Evolutionary conservation across 768 basidiomycete species (phyloP), one percentile per base, ranked within the genome.

Genomic region (Saitozyma podzolica): DNA sequence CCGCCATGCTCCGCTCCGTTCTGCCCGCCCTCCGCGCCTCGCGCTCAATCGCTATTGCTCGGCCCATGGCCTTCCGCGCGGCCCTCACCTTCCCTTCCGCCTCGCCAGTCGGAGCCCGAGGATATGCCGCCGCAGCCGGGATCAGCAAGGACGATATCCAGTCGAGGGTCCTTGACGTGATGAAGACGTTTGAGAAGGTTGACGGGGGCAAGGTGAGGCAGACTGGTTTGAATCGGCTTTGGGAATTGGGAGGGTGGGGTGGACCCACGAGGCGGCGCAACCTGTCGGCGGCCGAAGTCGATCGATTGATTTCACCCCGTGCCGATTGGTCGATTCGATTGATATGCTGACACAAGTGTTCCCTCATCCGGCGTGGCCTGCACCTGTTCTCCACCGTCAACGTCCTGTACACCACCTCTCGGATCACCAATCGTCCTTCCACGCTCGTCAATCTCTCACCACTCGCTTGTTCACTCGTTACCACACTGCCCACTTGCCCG

Each of bases 121-220:
- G 51, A 62, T 92, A 87, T 81, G 87, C 90, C 4, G 85, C 88
- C 41, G 85, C 84, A 20, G 84, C 85, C 37, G 85, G 84, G 43
- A 84, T 93, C 63, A 84, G 86, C 56, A 84, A 84, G 77, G 85
- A 87, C 50, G 82, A 83, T 69, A 89, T 96, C 73, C 83, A 88
- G 76, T 78, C 83, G 70, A 86, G 92, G 69, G 85, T 96, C 55
- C 76, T 91, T 62, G 89, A 92, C 63, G 88, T 92, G 52, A 81
- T 96, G 78, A 89, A 89, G 82, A 86, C 86, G 19, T 94, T 92
- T 79, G 92, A 94, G 80, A 92, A 92, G 82, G 89, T 94, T 56
- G 85, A 91, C 80, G 82, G 82, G 16, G 80, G 83, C 50, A 92
- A 92, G 84, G 92, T 84, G 65, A 52, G 82, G 86, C 9, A 41